phyloP scores from a whole-genome alignment of 129 eudicot species.

The Rutidosis leptorrhynchoides region DNA sequence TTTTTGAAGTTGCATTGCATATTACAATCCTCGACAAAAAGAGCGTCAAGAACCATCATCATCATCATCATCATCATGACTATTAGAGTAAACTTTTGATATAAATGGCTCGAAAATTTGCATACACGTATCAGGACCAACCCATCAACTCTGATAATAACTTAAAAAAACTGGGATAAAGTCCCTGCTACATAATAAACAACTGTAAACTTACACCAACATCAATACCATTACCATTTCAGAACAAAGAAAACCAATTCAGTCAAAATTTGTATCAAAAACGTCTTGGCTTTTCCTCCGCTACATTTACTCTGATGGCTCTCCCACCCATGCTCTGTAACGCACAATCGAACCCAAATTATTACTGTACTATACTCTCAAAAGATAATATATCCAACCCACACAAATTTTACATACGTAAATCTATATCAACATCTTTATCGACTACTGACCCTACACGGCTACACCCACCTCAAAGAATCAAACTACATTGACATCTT shows the following conservation, averaged over 20 bases:
- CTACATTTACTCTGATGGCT: slow-evolving; percentile 69
- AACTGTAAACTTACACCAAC: slow-evolving; percentile 16
- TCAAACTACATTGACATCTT: too few relatives aligned
- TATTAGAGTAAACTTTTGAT: neutral
- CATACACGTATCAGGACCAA: slow-evolving; percentile 2
- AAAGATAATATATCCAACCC: neutral
- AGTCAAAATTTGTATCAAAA: slow-evolving; percentile 27
- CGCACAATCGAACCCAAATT: neutral
- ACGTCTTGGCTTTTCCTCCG: slow-evolving; percentile 69
- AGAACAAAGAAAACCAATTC: slow-evolving; percentile 16
- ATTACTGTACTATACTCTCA: neutral
- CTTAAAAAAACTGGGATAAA: neutral
- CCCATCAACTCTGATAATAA: slow-evolving; percentile 23
- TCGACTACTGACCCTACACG: too few relatives aligned
- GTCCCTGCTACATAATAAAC: slow-evolving; percentile 31
- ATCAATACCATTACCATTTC: slow-evolving; percentile 24
- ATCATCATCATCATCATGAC: too few relatives aligned
- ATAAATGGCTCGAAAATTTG: slow-evolving; percentile 17
- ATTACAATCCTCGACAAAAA: too few relatives aligned
- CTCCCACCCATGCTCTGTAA: slow-evolving; percentile 76
- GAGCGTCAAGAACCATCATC: neutral
- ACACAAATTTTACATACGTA: neutral
- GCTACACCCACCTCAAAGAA: too few relatives aligned
- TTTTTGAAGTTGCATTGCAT: neutral
- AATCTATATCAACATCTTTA: neutral